Percentiles rank a stretch among this genome's conserved stretches.
Evolutionary conservation across 371 early-diverging fungal genomes (phyloP).

Genomic region (Batrachochytrium dendrobatidis): DNA sequence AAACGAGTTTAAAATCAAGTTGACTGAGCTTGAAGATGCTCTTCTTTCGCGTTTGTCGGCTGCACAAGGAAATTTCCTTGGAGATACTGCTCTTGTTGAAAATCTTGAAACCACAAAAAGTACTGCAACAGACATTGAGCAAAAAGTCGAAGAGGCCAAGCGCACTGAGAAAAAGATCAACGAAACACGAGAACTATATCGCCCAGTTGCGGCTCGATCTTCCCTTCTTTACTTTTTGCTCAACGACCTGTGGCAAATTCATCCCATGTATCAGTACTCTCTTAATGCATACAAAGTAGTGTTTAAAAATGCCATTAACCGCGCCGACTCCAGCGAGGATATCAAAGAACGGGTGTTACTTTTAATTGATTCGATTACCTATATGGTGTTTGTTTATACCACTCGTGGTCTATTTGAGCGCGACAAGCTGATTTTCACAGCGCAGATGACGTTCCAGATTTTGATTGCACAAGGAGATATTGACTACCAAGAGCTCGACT

Average conservation of each 20-base stretch:
- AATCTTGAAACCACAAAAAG: constrained; percentile 55
- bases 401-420: constrained; percentile 56
- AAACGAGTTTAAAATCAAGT: constrained; percentile 58
- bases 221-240: constrained; percentile 55
- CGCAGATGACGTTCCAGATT: constrained; percentile 59
- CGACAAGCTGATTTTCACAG: constrained; percentile 54
- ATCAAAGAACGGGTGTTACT: constrained; percentile 50
- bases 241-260: constrained; percentile 56
- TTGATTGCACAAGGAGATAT: constrained; percentile 44
- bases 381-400: constrained; percentile 50
- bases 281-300: constrained; percentile 58
- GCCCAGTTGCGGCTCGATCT: constrained; percentile 54
- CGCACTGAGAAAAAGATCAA: constrained; percentile 59
- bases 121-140: constrained; percentile 57
- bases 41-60: constrained; percentile 47
- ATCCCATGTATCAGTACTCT: constrained; percentile 58
- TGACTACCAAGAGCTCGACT: constrained; percentile 48
- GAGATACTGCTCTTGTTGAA: constrained; percentile 56
- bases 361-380: constrained; percentile 55
- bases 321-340: constrained; percentile 51
- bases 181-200: constrained; percentile 55
- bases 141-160: constrained; percentile 56
- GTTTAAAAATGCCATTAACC: constrained; percentile 50
- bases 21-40: constrained; percentile 55
- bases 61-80: constrained; percentile 57